Conservation (phyloP, 1,284 basidiomycete genomes). For the Xerocomus nothofagi region DNA sequence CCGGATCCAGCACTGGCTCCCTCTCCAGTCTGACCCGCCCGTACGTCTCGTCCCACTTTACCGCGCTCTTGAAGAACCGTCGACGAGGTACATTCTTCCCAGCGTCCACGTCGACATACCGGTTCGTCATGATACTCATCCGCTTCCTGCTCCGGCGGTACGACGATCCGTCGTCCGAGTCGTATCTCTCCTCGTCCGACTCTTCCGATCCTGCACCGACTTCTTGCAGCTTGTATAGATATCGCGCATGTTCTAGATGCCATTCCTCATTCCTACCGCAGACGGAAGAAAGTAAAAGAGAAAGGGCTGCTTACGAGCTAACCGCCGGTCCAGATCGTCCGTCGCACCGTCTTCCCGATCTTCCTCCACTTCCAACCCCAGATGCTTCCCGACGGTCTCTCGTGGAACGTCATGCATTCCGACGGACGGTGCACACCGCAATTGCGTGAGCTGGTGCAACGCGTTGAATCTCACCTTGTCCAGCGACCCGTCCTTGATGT, state of each 20-base stretch:
- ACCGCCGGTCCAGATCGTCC: slow-evolving; percentile 63
- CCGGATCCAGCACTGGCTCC: slow-evolving; percentile 22
- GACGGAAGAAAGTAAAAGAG: not conserved
- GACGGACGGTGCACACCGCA: slow-evolving; percentile 85
- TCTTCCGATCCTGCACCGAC: slow-evolving; percentile 46
- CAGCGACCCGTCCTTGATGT: slow-evolving; percentile 79
- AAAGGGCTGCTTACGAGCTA: slow-evolving; percentile 61
- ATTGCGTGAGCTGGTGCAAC: slow-evolving; percentile 74
- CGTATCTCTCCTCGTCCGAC: slow-evolving; percentile 53
- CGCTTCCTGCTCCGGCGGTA: slow-evolving; percentile 47
- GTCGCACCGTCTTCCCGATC: slow-evolving; percentile 42
- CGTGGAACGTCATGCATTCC: slow-evolving; percentile 84
- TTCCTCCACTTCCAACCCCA: slow-evolving; percentile 47
- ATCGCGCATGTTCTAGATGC: slow-evolving; percentile 58
- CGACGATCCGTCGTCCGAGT: slow-evolving; percentile 45
- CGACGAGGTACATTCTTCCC: slow-evolving; percentile 35
- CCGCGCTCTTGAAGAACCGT: slow-evolving; percentile 58
- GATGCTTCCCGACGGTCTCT: slow-evolving; percentile 62
- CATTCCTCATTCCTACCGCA: slow-evolving; percentile 1
- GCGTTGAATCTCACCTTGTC: slow-evolving; percentile 81
- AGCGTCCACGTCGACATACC: slow-evolving; percentile 45
- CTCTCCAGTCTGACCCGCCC: slow-evolving; percentile 27
- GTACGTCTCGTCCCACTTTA: slow-evolving; percentile 41
- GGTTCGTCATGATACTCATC: slow-evolving; percentile 68
- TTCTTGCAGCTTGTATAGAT: slow-evolving; percentile 62